Conservation (phyloP, 768 basidiomycete genomes). For the Dentipellis sp. region DNA sequence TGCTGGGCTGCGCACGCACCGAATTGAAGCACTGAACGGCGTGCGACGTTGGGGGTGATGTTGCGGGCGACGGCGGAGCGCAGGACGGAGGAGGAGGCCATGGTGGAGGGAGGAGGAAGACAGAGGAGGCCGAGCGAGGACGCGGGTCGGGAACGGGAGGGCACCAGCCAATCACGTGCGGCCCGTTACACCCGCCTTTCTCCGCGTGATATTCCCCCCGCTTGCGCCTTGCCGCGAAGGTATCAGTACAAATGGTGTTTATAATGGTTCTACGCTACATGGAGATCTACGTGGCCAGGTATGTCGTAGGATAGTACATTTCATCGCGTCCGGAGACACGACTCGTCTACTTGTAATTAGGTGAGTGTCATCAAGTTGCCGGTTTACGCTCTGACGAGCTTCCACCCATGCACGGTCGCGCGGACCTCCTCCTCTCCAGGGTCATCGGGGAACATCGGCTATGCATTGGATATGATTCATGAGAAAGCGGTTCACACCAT, state of each 20-base stretch:
- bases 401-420: slow-evolving; percentile 83
- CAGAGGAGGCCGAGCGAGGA: background rate
- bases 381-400: slow-evolving; percentile 21
- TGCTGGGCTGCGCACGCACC: background rate
- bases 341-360: too few species aligned
- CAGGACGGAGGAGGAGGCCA: background rate
- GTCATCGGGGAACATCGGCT: slow-evolving; percentile 92
- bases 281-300: too few species aligned
- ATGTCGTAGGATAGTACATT: too few species aligned
- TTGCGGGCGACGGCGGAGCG: background rate
- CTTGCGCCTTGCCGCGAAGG: too few species aligned
- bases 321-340: too few species aligned
- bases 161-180: background rate
- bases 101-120: background rate
- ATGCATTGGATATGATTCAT: background rate
- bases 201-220: background rate
- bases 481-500: background rate
- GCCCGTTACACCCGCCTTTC: background rate
- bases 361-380: too few species aligned
- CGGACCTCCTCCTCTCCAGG: slow-evolving; percentile 68
- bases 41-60: slow-evolving; percentile 3
- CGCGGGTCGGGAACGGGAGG: background rate
- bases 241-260: too few species aligned
- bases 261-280: too few species aligned
- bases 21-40: background rate